Evolutionary conservation across 78 protist genomes (phyloP).

Genomic region (Tieghemostelium lacteum): DNA sequence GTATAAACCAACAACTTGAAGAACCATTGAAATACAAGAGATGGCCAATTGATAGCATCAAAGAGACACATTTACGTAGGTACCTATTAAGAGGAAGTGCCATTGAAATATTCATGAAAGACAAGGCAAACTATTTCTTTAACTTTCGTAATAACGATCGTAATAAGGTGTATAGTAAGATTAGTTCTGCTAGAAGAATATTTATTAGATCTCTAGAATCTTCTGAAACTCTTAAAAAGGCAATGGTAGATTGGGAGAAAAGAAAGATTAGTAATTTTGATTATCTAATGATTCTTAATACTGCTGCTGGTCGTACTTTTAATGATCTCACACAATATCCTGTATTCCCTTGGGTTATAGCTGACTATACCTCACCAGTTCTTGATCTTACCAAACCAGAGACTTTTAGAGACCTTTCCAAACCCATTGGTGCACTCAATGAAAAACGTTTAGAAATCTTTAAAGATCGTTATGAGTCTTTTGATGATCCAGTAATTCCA

Average conservation of each 20-base stretch:
- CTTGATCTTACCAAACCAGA: conserved; percentile 84
- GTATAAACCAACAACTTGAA: background rate
- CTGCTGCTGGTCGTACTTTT: conserved; percentile 86
- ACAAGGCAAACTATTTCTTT: conserved; percentile 75
- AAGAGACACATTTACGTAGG: conserved; percentile 67
- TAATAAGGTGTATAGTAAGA: conserved; percentile 20
- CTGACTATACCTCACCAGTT: conserved; percentile 61
- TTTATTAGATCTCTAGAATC: background rate
- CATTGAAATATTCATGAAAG: conserved; percentile 78
- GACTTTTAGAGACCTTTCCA: conserved; percentile 87
- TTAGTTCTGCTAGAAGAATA: background rate
- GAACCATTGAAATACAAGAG: conserved; percentile 22
- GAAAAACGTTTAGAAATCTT: conserved; percentile 56
- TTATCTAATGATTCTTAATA: conserved; percentile 92
- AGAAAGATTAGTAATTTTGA: conserved; percentile 85
- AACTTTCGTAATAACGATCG: conserved; percentile 47
- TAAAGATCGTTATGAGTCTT: conserved; percentile 72
- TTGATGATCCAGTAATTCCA: conserved; percentile 84
- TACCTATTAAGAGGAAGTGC: conserved; percentile 83
- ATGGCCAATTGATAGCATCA: conserved; percentile 56
- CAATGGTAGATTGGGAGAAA: conserved; percentile 70
- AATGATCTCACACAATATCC: conserved; percentile 97
- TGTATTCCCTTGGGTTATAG: conserved; percentile 95
- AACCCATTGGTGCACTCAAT: conserved; percentile 92
- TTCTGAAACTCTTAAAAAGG: conserved; percentile 32